Evolutionary conservation across 1,139 yeast species (phyloP).

Genomic region (Pichia norvegensis): DNA sequence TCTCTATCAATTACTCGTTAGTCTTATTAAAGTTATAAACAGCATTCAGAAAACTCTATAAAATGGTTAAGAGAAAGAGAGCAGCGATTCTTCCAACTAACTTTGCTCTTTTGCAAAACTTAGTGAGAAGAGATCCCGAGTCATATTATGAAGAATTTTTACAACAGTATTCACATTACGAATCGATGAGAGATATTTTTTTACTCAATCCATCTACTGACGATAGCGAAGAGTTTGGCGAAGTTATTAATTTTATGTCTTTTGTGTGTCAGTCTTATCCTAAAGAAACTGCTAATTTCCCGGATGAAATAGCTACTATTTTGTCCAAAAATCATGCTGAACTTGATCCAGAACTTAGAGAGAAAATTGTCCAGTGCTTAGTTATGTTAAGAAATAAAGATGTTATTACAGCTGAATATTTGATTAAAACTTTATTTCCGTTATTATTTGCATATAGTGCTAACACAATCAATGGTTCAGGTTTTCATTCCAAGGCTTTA

Average conservation of each 20-base stretch:
- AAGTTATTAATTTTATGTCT: constrained; percentile 80
- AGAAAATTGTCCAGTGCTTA: constrained; percentile 81
- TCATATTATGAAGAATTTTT: constrained; percentile 90
- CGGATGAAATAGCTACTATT: constrained; percentile 66
- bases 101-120: constrained; percentile 81
- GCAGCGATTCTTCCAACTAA: constrained; percentile 89
- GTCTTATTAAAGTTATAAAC: too few relatives aligned
- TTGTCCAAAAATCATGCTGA: constrained; percentile 70
- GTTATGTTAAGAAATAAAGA: constrained; percentile 86
- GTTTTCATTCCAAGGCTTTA: constrained; percentile 77
- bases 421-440: constrained; percentile 86
- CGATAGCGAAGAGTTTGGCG: constrained; percentile 68
- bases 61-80: constrained; percentile 81
- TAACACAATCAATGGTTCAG: constrained; percentile 34
- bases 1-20: too few relatives aligned
- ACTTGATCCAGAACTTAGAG: constrained; percentile 77
- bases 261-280: constrained; percentile 91
- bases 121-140: constrained; percentile 87
- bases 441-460: constrained; percentile 52
- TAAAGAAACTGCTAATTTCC: constrained; percentile 76
- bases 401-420: constrained; percentile 67
- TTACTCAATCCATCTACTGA: constrained; percentile 56
- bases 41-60: not conserved
- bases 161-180: constrained; percentile 89
- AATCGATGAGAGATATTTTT: constrained; percentile 80